A percentile compares a stretch with the other conserved stretches of the same genome.
These are phyloP conservation scores for Brasenia schreberi DNA, from an alignment of 164 flowering plant genomes.

Conservation along the genomic window DNA sequence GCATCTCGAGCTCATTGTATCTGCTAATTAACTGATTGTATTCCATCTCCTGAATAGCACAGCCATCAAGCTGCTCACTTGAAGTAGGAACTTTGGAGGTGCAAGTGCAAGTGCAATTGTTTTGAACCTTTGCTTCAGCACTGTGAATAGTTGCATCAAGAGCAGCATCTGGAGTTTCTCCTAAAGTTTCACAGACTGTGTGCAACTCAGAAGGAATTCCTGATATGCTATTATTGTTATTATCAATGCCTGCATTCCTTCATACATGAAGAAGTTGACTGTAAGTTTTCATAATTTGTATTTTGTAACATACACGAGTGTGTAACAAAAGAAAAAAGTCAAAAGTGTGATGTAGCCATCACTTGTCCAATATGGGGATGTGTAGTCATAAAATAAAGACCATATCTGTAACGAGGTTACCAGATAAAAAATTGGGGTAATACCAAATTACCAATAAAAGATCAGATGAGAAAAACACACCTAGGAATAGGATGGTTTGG, in stretches of 20 bases:
- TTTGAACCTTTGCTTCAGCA: conserved; percentile 5
- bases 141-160: conserved; percentile 9
- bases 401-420: no score
- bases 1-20: conserved; percentile 69
- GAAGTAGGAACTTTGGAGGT: conserved; percentile 7
- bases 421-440: no score
- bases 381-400: no score
- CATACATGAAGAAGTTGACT: background rate
- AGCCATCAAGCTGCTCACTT: conserved; percentile 12
- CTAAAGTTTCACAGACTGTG: conserved; percentile 1
- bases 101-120: conserved; percentile 8
- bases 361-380: no score
- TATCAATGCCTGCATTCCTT: conserved; percentile 11
- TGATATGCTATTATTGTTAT: conserved; percentile 6
- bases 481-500: no score
- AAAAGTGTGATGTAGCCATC: no score
- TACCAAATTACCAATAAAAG: no score
- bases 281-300: no score
- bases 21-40: conserved; percentile 35
- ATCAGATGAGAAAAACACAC: no score
- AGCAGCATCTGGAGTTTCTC: conserved; percentile 10
- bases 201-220: conserved; percentile 2
- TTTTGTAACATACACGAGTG: no score
- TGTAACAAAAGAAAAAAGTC: no score
- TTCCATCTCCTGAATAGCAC: conserved; percentile 23